These are phyloP conservation scores for Neopestalotiopsis sp. DNA, from an alignment of 2,329 filamentous ascomycete species.

Conservation along the genomic window DNA sequence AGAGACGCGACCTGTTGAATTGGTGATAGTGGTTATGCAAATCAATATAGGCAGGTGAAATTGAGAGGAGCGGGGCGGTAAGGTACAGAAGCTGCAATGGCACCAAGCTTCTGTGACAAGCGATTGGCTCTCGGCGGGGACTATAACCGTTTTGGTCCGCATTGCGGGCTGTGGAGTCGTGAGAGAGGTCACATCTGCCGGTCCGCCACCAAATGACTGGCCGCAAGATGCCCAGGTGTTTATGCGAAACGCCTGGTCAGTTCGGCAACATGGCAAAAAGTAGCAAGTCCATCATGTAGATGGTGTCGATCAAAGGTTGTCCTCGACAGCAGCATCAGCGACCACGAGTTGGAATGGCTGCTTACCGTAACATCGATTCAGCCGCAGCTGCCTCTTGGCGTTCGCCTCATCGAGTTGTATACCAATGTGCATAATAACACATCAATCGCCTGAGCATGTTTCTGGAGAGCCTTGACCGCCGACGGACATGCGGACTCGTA, in stretches of 20 bases:
- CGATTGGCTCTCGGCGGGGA: not conserved
- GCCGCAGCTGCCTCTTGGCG: conserved; percentile 1
- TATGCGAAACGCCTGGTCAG: not conserved
- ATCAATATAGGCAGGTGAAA: not conserved
- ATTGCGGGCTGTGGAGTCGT: not conserved
- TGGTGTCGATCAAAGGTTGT: not conserved
- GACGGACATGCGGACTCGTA: too few species aligned
- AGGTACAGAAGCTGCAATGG: too few species aligned
- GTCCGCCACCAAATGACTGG: not conserved
- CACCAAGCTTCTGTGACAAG: not conserved
- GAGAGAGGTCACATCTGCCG: not conserved
- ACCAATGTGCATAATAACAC: not conserved
- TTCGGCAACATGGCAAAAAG: not conserved
- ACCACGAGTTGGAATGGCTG: not conserved
- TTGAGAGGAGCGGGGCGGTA: not conserved
- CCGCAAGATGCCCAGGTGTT: not conserved
- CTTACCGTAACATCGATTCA: not conserved
- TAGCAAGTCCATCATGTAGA: not conserved
- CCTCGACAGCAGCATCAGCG: not conserved
- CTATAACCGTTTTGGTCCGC: not conserved
- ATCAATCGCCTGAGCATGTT: not conserved
- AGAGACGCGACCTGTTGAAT: not conserved
- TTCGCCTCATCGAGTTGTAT: not conserved
- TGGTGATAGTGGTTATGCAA: not conserved
- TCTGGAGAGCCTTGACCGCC: too few species aligned